Percentiles rank a stretch among this genome's conserved stretches.
Evolutionary conservation across 2,329 filamentous ascomycete species (phyloP).

Genomic region (Cyanodermella asteris): DNA sequence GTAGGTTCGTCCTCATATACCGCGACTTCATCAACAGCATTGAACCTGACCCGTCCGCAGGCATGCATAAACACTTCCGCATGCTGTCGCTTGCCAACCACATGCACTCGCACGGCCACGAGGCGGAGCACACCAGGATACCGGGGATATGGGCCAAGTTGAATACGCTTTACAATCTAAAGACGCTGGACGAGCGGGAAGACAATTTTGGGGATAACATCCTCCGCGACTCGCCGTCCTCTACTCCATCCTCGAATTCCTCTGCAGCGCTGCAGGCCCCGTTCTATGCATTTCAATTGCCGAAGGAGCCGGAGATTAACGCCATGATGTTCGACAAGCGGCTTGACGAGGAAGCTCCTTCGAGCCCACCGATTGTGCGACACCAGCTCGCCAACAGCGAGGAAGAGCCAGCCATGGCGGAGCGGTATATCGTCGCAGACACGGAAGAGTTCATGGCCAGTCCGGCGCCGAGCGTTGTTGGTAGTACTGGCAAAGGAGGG

Average conservation of each 20-base stretch:
- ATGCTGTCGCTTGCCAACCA: slow-evolving; percentile 72
- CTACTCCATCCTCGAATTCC: slow-evolving; percentile 3
- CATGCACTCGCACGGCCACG: slow-evolving; percentile 59
- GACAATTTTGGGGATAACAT: slow-evolving; percentile 15
- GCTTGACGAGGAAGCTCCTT: slow-evolving; percentile 20
- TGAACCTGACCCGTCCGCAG: slow-evolving; percentile 19
- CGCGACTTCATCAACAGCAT: background rate
- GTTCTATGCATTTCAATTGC: slow-evolving; percentile 18
- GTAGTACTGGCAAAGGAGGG: slow-evolving; percentile 20
- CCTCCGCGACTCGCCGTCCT: too few species aligned
- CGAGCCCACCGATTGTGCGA: slow-evolving; percentile 15
- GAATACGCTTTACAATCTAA: slow-evolving; percentile 60
- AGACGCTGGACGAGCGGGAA: slow-evolving; percentile 58
- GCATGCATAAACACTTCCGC: slow-evolving; percentile 84
- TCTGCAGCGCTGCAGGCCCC: background rate
- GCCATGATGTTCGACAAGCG: slow-evolving; percentile 26
- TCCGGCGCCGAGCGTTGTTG: slow-evolving; percentile 1
- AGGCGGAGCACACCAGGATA: slow-evolving; percentile 56
- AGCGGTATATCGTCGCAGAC: slow-evolving; percentile 24
- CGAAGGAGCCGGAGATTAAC: too few species aligned
- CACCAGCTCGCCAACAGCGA: slow-evolving; percentile 9
- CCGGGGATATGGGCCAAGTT: slow-evolving; percentile 85
- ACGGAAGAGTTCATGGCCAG: slow-evolving; percentile 20
- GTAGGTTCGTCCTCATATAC: slow-evolving; percentile 38
- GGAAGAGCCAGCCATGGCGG: slow-evolving; percentile 16